Evolutionary conservation across 495 filamentous ascomycete genomes (phyloP).

Genomic region (Ramalina peruviana): DNA sequence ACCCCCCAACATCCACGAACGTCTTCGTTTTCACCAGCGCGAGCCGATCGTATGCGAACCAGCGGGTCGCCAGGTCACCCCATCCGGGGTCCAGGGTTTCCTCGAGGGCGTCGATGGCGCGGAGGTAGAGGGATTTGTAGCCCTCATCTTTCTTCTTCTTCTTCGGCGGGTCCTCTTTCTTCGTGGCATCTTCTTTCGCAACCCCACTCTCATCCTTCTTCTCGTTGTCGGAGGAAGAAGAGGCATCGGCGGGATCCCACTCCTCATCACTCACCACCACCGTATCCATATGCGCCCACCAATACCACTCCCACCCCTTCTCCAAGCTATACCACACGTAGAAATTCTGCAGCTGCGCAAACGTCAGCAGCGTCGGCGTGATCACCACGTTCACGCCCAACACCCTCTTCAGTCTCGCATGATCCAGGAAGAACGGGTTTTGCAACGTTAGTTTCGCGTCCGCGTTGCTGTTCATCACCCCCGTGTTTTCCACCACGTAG

Average conservation of each 20-base stretch:
- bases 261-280: constrained; percentile 39
- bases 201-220: no score
- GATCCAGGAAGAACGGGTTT: constrained; percentile 50
- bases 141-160: constrained; percentile 3
- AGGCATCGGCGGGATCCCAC: constrained; percentile 13
- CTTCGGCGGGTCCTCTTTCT: no score
- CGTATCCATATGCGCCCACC: constrained; percentile 48
- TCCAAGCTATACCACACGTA: constrained; percentile 34
- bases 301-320: constrained; percentile 38
- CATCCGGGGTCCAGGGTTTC: constrained; percentile 10
- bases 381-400: constrained; percentile 43
- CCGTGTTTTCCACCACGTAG: constrained; percentile 50
- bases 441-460: constrained; percentile 37
- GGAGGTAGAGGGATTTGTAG: constrained; percentile 38
- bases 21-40: constrained; percentile 41
- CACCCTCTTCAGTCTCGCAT: constrained; percentile 30
- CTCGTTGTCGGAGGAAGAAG: neutral
- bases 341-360: constrained; percentile 52
- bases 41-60: constrained; percentile 46
- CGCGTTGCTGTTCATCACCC: constrained; percentile 40
- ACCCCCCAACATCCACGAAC: constrained; percentile 39
- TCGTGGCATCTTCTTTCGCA: constrained; percentile 6
- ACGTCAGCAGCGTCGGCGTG: constrained; percentile 44
- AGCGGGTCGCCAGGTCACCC: constrained; percentile 29
- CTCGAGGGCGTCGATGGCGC: constrained; percentile 29